Evolutionary conservation across 148 eudicot species (phyloP), one percentile per base, ranked within the genome.

Genomic region (Cornus florida): DNA sequence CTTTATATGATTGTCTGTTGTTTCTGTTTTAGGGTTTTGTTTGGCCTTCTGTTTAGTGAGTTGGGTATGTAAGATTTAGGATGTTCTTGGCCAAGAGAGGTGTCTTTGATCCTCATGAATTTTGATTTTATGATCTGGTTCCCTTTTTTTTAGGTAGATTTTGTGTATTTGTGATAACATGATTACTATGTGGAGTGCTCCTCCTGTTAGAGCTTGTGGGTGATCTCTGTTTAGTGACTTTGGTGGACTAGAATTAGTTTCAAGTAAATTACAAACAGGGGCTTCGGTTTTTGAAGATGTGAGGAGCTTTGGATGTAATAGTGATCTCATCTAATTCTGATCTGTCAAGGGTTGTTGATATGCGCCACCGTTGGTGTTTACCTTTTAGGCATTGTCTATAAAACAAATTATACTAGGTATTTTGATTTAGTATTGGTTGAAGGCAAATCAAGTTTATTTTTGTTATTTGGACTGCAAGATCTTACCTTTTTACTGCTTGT

Each of bases 261-360:
- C 2, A 17, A 62, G 23, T 62, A 24, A 20, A 19, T 62, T 20
- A n/a, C 0, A 19, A 7, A 62, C 3, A 6, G 2, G 66, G 66
- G 66, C 20, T 62, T 69, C 3, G 66, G 22, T 67, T 24, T 10
- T 41, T 17, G 48, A 38, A 50, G 71, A 57, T 67, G 16, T 53
- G 10, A 67, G 16, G 72, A 77, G 22, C 68, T 48, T 68, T 68
- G 64, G 22, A 16, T 24, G 66, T 46, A 20, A 32, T 12, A 46
- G 14, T 28, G 73, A 50, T 69, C 72, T 57, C 60, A 46, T 43
- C 38, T 46, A 12, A 22, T 76, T n/a, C 48, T 48, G 23, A 10
- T 76, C 79, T 75, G 79, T n/a, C 12, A 38, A 12, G 24, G 72
- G 38, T 39, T 39, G 65, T 46, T 76, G 12, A 67, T 48, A 43